Evolutionary conservation across 768 basidiomycete genomes (phyloP).

Genomic region (Serendipita vermifera): DNA sequence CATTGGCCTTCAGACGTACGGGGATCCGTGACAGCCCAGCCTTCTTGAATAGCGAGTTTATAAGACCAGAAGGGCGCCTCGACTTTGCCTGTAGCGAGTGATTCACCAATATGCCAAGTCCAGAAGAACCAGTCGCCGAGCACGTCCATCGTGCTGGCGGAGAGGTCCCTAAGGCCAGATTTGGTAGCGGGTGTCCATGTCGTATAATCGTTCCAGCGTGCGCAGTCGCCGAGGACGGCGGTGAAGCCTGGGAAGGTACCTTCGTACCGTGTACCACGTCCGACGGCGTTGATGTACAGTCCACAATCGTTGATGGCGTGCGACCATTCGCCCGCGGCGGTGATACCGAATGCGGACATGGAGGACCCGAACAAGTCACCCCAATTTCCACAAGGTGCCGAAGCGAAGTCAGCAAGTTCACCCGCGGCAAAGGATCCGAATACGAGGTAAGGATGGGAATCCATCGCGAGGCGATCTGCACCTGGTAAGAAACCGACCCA

Average conservation of each 20-base stretch:
- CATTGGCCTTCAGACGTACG: conserved; percentile 26
- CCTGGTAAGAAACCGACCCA: conserved; percentile 63
- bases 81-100: conserved; percentile 20
- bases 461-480: conserved; percentile 12
- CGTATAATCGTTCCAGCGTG: conserved; percentile 23
- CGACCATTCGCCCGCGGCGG: conserved; percentile 28
- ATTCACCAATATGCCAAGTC: conserved; percentile 35
- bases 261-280: conserved; percentile 25
- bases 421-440: conserved; percentile 4
- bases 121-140: conserved; percentile 33
- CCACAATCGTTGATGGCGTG: conserved; percentile 26
- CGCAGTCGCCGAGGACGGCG: conserved; percentile 22
- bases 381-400: conserved; percentile 24
- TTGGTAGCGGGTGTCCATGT: conserved; percentile 23
- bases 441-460: conserved; percentile 13
- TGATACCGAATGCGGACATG: conserved; percentile 23
- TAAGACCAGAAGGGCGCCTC: conserved; percentile 29
- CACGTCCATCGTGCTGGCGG: conserved; percentile 27
- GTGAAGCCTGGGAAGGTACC: conserved; percentile 24
- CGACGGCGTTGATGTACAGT: conserved; percentile 27
- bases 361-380: conserved; percentile 25
- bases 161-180: conserved; percentile 22
- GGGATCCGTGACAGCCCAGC: conserved; percentile 31
- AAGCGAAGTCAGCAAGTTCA: not conserved
- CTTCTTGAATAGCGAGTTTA: conserved; percentile 28